Evolutionary conservation across 495 filamentous ascomycete genomes (phyloP), one percentile per base, ranked within the genome.

Genomic region (Stereocaulon alpinum): DNA sequence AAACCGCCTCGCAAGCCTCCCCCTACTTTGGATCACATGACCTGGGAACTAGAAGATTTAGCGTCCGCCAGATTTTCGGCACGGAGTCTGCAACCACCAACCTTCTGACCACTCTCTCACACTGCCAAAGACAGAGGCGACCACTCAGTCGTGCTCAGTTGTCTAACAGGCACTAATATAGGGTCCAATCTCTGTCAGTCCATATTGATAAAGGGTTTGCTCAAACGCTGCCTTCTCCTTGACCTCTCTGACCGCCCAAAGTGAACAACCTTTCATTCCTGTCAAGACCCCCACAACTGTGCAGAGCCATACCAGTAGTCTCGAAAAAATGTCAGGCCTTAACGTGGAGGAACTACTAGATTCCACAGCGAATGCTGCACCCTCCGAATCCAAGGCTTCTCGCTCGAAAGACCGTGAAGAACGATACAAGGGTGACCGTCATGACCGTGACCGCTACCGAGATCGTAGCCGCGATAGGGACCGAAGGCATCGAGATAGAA

Each of bases 321-420:
- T 54, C 56, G 59, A 55, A 65, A 75, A 66, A 51, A 96, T 96
- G 91, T 92, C 91, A 70, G 86, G 86, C 73, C 79, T 94, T 69
- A 89, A 95, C 71, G 89, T 95, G 66, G 91, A 96, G 80, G 91
- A 91, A 66, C 84, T 96, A 61, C 82, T 96, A 67, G 91, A 95
- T 75, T 89, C 88, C 40, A 91, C 91, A 64, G 91, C 91, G 43
- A 84, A 80, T 64, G 75, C 74, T 40, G 63, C 72, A 12, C 75
- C 78, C 49, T 64, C 67, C 55, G 82, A 83, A 63, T 74, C 82
- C 44, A 70, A 74, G 56, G 76, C 75, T 55, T 70, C 77, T 64
- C 77, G 72, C 61, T 68, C 74, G 58, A 79, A 80, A 60, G 82
- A 85, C 58, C 71, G 69, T 58, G 78, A 84, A 69, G 80, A 82